phyloP scores from a whole-genome alignment of 345 rosid genomes.

The Firmiana major region DNA sequence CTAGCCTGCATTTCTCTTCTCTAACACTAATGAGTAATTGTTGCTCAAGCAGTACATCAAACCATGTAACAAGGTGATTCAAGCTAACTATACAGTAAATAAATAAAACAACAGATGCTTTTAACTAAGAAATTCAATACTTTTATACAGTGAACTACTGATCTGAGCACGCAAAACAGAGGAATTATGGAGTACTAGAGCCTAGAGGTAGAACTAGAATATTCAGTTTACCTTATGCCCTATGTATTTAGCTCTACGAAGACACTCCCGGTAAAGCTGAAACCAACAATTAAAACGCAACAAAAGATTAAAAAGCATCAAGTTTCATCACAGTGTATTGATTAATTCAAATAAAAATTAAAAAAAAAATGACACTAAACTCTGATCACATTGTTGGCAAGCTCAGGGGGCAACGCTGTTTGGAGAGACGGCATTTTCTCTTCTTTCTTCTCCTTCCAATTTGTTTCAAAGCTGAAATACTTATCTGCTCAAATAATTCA shows the following conservation, averaged over 20 bases:
- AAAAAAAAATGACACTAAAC: conserved; percentile 37
- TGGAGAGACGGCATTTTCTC: conserved; percentile 78
- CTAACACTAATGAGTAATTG: not conserved
- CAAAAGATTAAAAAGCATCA: not conserved
- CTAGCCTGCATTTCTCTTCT: not conserved
- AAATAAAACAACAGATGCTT: not conserved
- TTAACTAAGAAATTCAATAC: not conserved
- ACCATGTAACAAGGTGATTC: not conserved
- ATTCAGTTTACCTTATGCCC: conserved; percentile 56
- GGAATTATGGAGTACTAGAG: not conserved
- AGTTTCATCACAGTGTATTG: not conserved
- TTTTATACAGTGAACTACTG: not conserved
- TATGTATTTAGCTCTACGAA: conserved; percentile 83
- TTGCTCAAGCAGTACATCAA: not conserved
- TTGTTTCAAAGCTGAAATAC: not conserved
- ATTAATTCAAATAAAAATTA: not conserved
- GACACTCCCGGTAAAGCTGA: conserved; percentile 96
- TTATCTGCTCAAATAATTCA: not conserved
- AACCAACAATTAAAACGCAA: not conserved
- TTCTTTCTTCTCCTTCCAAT: not conserved
- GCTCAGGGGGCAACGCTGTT: conserved; percentile 85
- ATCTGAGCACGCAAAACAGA: not conserved
- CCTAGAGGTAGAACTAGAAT: not conserved
- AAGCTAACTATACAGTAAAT: not conserved
- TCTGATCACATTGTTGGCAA: conserved; percentile 82